Conservation (phyloP, 2,329 filamentous ascomycete species). For the Cladophialophora chaetospira region DNA sequence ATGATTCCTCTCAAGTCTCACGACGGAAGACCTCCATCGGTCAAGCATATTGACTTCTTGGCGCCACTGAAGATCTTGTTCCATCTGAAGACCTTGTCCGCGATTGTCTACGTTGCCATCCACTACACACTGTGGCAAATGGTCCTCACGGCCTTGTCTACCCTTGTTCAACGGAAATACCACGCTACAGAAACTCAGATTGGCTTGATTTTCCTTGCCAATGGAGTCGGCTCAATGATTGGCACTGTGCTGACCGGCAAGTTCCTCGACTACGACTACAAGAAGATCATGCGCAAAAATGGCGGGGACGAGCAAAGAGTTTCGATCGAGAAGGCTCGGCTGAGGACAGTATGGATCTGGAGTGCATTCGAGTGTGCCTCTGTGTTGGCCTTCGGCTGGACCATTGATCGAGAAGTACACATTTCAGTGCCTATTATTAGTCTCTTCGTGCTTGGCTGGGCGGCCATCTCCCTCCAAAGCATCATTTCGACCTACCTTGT, state of each 20-base stretch:
- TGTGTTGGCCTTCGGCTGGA: constrained; percentile 57
- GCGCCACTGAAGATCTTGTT: constrained; percentile 53
- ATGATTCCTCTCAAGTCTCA: background rate
- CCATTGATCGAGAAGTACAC: constrained; percentile 50
- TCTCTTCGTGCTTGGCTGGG: constrained; percentile 57
- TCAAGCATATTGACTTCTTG: constrained; percentile 47
- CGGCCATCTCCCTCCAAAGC: constrained; percentile 52
- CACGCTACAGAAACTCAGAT: constrained; percentile 49
- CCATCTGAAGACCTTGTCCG: constrained; percentile 47
- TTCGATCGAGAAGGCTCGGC: constrained; percentile 54
- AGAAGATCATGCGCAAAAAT: constrained; percentile 17
- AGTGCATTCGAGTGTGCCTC: constrained; percentile 49
- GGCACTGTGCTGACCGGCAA: constrained; percentile 56
- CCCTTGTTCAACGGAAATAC: constrained; percentile 50
- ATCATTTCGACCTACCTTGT: constrained; percentile 57
- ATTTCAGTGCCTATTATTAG: constrained; percentile 55
- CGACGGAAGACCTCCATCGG: constrained; percentile 17
- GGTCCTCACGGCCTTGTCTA: constrained; percentile 57
- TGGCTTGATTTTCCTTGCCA: constrained; percentile 57
- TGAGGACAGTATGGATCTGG: constrained; percentile 53
- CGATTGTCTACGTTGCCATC: constrained; percentile 52
- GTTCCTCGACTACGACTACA: constrained; percentile 56
- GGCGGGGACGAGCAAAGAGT: constrained; percentile 38
- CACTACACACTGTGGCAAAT: constrained; percentile 60
- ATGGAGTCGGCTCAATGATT: constrained; percentile 57